phyloP scores from a whole-genome alignment of 2,329 filamentous ascomycete genomes.

The Graphilbum sp. region DNA sequence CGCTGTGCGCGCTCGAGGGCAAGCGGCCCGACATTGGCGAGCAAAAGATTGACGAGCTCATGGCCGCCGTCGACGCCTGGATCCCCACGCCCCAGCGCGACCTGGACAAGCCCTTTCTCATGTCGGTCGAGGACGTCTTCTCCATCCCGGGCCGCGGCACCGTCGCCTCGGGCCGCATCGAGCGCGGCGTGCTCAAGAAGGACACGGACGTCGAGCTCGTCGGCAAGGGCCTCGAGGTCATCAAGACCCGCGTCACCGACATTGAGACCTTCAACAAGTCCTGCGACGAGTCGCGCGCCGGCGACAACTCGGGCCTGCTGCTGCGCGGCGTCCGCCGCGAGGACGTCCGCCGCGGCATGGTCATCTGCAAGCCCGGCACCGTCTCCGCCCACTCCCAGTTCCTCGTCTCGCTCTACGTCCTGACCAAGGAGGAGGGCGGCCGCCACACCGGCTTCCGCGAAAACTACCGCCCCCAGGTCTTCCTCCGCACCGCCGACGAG shows the following conservation, averaged over 20 bases:
- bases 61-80: conserved; percentile 82
- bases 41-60: conserved; percentile 78
- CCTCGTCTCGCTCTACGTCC: conserved; percentile 88
- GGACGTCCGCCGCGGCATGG: conserved; percentile 90
- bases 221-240: conserved; percentile 62
- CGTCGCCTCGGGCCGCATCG: conserved; percentile 90
- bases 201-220: conserved; percentile 91
- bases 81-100: conserved; percentile 91
- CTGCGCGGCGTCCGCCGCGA: conserved; percentile 93
- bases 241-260: conserved; percentile 99
- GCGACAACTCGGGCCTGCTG: conserved; percentile 95
- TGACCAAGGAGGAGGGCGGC: conserved; percentile 95
- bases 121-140: conserved; percentile 92
- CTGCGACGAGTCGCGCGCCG: conserved; percentile 87
- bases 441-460: conserved; percentile 88
- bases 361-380: conserved; percentile 67
- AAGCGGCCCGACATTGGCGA: conserved; percentile 75
- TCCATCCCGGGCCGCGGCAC: conserved; percentile 88
- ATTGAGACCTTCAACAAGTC: conserved; percentile 99
- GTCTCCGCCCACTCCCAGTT: conserved; percentile 84
- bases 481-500: conserved; percentile 81
- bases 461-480: conserved; percentile 96
- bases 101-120: conserved; percentile 95
- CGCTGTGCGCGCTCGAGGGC: conserved; percentile 81
- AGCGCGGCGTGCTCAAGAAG: conserved; percentile 87